Conservation (phyloP, 495 filamentous ascomycete species). For the Neurospora hispaniola region DNA sequence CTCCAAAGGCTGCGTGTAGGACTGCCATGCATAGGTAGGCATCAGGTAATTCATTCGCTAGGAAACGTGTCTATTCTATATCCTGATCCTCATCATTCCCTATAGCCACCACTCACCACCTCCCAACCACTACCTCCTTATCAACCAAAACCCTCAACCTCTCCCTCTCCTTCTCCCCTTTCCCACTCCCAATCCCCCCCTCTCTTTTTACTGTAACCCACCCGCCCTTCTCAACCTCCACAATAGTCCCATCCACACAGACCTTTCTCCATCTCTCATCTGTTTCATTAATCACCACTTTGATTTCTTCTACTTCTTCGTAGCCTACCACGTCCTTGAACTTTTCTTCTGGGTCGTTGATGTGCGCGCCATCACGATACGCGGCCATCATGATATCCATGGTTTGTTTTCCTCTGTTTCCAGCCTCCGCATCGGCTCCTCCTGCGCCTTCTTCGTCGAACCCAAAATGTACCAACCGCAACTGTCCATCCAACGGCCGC, state of each 20-base stretch:
- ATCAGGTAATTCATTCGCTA: background rate
- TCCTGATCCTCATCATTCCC: background rate
- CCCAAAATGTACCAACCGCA: slow-evolving; percentile 68
- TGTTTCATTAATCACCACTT: slow-evolving; percentile 52
- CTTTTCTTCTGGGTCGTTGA: slow-evolving; percentile 19
- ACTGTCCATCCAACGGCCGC: slow-evolving; percentile 50
- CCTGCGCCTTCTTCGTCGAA: background rate
- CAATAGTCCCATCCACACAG: slow-evolving; percentile 82
- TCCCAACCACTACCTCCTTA: background rate
- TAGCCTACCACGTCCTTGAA: slow-evolving; percentile 47
- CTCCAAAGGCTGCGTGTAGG: background rate
- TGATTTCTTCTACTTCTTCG: slow-evolving; percentile 48
- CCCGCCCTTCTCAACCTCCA: slow-evolving; percentile 57
- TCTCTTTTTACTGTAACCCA: slow-evolving; percentile 51
- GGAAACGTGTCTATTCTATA: background rate
- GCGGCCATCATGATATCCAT: slow-evolving; percentile 68
- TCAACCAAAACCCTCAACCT: slow-evolving; percentile 28
- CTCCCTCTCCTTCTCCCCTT: background rate
- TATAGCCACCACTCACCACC: background rate
- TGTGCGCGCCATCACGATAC: slow-evolving; percentile 64
- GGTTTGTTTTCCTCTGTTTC: slow-evolving; percentile 39
- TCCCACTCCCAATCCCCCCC: background rate
- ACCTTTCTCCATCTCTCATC: slow-evolving; percentile 67
- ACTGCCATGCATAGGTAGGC: background rate
- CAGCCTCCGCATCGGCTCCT: background rate